phyloP scores from a whole-genome alignment of 1,284 basidiomycete genomes.

The Microbotryum lychnidis-dioicae region DNA sequence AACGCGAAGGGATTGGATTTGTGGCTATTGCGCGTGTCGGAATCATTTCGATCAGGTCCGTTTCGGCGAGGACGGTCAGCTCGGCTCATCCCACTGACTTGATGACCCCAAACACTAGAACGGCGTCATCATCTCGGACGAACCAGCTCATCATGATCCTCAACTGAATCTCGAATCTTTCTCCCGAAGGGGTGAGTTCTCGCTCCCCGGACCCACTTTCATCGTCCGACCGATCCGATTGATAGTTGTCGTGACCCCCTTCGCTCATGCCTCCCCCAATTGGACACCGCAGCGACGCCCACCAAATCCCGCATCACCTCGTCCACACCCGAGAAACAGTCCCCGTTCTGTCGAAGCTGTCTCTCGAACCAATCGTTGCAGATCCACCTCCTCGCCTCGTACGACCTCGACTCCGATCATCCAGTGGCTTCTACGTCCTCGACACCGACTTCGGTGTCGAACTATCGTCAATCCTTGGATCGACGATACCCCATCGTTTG shows the following conservation, averaged over 20 bases:
- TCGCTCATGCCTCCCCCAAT: too few relatives aligned
- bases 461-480: slow-evolving; percentile 65
- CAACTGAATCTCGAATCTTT: slow-evolving; percentile 62
- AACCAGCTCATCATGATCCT: slow-evolving; percentile 79
- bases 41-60: too few relatives aligned
- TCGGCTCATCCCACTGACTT: too few relatives aligned
- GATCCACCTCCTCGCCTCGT: slow-evolving; percentile 75
- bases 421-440: slow-evolving; percentile 43
- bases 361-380: slow-evolving; percentile 82
- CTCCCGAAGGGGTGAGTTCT: slow-evolving; percentile 57
- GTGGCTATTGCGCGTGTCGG: too few relatives aligned
- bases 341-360: slow-evolving; percentile 72
- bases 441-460: slow-evolving; percentile 45
- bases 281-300: too few relatives aligned
- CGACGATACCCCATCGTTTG: slow-evolving; percentile 79
- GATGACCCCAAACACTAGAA: slow-evolving; percentile 9
- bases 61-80: too few relatives aligned
- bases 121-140: slow-evolving; percentile 69
- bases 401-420: slow-evolving; percentile 46
- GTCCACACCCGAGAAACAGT: slow-evolving; percentile 37
- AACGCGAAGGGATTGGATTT: too few relatives aligned
- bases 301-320: too few relatives aligned
- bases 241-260: too few relatives aligned
- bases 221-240: too few relatives aligned
- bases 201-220: too few relatives aligned